Base-by-base conservation (phyloP, 2,329 filamentous ascomycete species). In the Ophidiomyces ophidiicola region DNA sequence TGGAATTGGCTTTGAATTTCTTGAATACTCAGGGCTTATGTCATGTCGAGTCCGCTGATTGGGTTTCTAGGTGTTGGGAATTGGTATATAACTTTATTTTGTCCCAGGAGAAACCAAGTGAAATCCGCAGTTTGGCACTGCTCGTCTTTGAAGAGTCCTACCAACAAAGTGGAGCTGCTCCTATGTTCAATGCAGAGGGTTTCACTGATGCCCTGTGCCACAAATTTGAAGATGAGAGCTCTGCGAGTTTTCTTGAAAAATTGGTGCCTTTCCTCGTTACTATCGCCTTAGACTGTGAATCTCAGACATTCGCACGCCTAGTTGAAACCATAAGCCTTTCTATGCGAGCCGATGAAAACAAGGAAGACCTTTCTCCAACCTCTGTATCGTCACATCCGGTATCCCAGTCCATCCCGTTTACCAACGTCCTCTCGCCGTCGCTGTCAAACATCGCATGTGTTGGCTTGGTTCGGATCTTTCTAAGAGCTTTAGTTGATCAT, bases 391-490 rank as follows among this genome's bases (percentile, higher is more conserved):
- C 55, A 23, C 42, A 57, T 10, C 44, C 50, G 14, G 48, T 50
- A 31, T 51, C 54, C 10, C 57, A 56, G 12, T 55, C 55, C 10
- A 53, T 48, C 18, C 56, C 58, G 6, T 52, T 49, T 12, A 48
- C 51, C 7, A 56, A 50, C 43, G 47, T 56, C 5, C 34, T 54
- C 21, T 54, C 58, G 35, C 47, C 52, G 15, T 60, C 55, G 23
- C 44, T 62, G 36, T 57, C 55, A 17, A 83, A 85, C 48, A 74
- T 87, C 29, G 78, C 83, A 32, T 72, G 78, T 0, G 74, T 70
- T 41, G 81, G 79, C 2, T 76, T 84, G 42, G 76, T 85, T 29
- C 74, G 72, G 45, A 77, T 92, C 36, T 93, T 93, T 56, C 72
- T 87, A 47, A 72, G 76, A 36, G 75, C 76, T 8, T 74, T 92